Base-by-base conservation (phyloP, 331 rosid species). In the Rosa hybrid region DNA sequence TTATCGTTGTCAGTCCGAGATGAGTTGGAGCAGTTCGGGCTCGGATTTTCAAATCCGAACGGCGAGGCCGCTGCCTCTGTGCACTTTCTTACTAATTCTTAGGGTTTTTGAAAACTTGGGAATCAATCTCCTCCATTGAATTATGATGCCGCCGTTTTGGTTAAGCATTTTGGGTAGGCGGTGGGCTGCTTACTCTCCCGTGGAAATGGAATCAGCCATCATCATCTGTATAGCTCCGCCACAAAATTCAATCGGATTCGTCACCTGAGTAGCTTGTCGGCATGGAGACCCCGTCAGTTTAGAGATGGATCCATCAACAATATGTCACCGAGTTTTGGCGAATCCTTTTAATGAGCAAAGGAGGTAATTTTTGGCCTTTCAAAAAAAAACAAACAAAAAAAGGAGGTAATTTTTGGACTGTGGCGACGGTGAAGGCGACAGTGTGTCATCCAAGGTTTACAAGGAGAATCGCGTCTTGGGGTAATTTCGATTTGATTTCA, bases 381-480 rank as follows among this genome's bases (percentile, higher is more conserved):
- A 27, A 27, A 27, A 27, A 27, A 27, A 27, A 27, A 27, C 0
- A 25, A 27, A 27, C 0, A 25, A 27, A 27, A 27, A 92, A 74
- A 74, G 80, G 76, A 84, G 97, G 81, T 85, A 54, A 63, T 93
- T 96, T 81, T 88, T 96, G 68, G 99, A 98, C 45, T 84, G 93
- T 70, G 99, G 97, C 30, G 97, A 96, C 49, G 97, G 98, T 45
- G 95, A 90, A 23, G 99, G 93, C 84, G 92, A 85, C 72, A 46
- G 86, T 46, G 89, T 87, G 80, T 84, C 93, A 0, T 88, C 94
- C 75, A 93, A 86, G 85, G 84, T 83, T 67, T 90, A 93, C 20
- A 98, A 93, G 91, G 98, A 96, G 87, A 93, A 53, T 77, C 87
- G 85, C 88, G 91, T 93, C 75, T 65, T 96, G 82, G 95, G 99